Percentiles rank a stretch among this genome's conserved stretches.
phyloP scores from a whole-genome alignment of 2,329 filamentous ascomycete species.

The Colletotrichum eleusines region DNA sequence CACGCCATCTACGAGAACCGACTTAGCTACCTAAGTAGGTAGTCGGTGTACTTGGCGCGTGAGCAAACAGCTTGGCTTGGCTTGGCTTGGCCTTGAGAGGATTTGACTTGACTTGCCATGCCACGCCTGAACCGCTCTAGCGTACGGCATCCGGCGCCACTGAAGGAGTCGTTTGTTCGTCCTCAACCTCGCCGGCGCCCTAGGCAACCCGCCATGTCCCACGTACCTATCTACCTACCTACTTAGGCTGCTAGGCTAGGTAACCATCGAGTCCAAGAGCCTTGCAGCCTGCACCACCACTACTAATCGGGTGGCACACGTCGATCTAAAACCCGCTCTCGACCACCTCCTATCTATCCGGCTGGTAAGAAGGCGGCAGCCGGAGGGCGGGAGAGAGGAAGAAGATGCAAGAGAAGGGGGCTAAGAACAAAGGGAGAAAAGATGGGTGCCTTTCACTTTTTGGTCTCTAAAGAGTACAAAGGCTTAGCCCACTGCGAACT shows the following conservation, averaged over 20 bases:
- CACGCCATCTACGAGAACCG: neutral
- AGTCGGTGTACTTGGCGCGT: neutral
- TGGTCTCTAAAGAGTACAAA: neutral
- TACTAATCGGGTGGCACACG: neutral
- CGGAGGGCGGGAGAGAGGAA: neutral
- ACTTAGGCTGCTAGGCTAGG: too few species aligned
- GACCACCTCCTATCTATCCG: too few species aligned
- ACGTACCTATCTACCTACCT: too few species aligned
- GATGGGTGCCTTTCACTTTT: too few species aligned
- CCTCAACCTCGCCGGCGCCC: slow-evolving; percentile 8
- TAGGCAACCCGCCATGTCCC: neutral
- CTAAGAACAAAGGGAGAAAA: neutral
- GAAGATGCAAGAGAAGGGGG: neutral
- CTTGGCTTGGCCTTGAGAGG: neutral
- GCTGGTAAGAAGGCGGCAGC: neutral
- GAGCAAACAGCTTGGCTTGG: slow-evolving; percentile 3
- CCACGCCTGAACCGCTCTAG: slow-evolving; percentile 11
- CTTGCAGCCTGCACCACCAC: neutral
- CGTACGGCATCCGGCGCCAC: slow-evolving; percentile 9
- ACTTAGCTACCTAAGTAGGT: too few species aligned
- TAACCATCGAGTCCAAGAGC: neutral
- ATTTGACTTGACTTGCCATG: neutral
- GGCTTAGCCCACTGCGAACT: neutral
- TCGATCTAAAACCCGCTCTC: neutral
- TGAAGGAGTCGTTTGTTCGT: neutral